A percentile compares a stretch with the other conserved stretches of the same genome.
Conservation (phyloP, 2,329 filamentous ascomycete species). For the Colletotrichum cuscutae region DNA sequence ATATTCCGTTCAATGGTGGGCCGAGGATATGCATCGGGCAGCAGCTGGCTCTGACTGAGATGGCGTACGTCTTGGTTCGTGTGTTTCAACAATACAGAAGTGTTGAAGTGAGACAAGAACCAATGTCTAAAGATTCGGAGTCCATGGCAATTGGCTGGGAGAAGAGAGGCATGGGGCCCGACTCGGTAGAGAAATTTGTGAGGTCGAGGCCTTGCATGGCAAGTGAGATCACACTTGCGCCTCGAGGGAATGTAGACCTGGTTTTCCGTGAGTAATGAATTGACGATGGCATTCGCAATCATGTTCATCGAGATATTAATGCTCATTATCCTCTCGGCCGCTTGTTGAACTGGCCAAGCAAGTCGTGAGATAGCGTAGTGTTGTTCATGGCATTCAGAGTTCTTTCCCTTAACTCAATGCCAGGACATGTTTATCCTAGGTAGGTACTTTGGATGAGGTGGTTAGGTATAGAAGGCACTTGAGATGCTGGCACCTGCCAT, state of each 20-base stretch:
- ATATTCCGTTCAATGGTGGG: constrained; percentile 49
- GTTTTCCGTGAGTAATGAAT: not conserved
- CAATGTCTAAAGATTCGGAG: no score
- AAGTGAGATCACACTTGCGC: not conserved
- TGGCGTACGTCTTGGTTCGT: constrained; percentile 51
- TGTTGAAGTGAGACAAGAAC: not conserved
- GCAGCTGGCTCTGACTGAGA: constrained; percentile 68
- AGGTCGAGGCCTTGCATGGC: not conserved
- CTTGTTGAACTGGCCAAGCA: no score
- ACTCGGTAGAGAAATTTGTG: not conserved
- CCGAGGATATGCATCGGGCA: constrained; percentile 59
- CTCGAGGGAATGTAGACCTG: not conserved
- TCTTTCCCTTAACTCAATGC: no score
- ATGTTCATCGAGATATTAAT: not conserved
- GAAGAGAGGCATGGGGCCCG: not conserved
- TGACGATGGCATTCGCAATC: not conserved
- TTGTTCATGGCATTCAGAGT: no score
- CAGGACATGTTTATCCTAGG: no score
- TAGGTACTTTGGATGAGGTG: no score
- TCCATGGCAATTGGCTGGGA: not conserved
- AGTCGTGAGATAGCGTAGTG: no score
- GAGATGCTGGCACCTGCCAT: no score
- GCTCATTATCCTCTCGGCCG: no score
- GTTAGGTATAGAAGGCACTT: no score
- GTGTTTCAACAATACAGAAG: not conserved